phyloP scores from a whole-genome alignment of 179 eudicot species.

The Vitellaria paradoxa region DNA sequence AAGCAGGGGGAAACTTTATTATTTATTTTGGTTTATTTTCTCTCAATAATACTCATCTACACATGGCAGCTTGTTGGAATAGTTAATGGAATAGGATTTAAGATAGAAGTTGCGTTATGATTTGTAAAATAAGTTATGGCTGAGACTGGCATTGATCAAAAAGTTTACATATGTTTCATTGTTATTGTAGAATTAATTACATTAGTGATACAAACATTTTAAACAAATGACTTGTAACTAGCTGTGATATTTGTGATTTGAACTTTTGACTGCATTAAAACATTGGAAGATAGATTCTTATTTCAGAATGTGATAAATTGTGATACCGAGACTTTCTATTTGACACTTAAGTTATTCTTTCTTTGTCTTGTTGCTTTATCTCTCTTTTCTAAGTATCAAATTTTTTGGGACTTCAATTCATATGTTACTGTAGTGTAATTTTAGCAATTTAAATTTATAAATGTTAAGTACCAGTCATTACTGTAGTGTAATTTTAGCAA shows the following conservation, averaged over 20 bases:
- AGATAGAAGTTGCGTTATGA: not conserved
- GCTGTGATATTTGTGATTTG: not conserved
- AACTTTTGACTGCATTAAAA: not conserved
- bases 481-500: no score
- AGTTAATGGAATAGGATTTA: not conserved
- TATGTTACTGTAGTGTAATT: no score
- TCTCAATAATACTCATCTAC: not conserved
- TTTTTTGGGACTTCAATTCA: no score
- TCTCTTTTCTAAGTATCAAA: not conserved
- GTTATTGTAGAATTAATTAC: not conserved
- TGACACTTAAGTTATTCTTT: not conserved
- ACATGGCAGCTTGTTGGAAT: not conserved
- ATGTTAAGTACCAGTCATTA: no score
- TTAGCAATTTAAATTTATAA: no score
- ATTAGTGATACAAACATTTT: not conserved
- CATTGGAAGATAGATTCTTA: not conserved
- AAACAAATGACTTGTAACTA: not conserved
- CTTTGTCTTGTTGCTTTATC: not conserved
- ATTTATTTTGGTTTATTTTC: no score
- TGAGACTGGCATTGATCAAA: not conserved
- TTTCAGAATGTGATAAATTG: not conserved
- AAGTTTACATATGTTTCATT: not conserved
- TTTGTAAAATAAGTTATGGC: not conserved
- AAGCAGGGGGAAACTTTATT: no score
- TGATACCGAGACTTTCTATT: not conserved